Base-by-base conservation (phyloP, 2,329 filamentous ascomycete genomes). In the Alternaria triticimaculans region DNA sequence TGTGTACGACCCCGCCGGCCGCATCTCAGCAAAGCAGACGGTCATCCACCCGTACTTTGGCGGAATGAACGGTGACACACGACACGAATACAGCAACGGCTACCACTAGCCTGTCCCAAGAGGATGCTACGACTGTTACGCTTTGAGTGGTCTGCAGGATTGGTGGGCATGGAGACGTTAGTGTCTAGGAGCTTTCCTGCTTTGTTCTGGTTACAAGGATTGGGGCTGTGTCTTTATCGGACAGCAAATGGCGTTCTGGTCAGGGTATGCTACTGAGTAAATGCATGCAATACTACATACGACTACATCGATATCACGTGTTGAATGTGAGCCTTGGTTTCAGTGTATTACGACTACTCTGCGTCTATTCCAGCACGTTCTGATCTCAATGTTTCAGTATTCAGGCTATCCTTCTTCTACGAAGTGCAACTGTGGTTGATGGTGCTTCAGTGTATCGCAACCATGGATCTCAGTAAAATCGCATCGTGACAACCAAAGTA, bases 11-110 rank as follows among this genome's bases (percentile, higher is more conserved):
- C 94, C 94, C 3, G 92, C 93, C 21, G 89, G 90, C 57, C 91
- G 94, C 68, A 92, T 97, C 72, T 96, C 92, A 7, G 94, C 94
- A 56, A 97, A 97, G 85, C 91, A 93, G 78, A 90, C 93, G 12
- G 92, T 92, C 77, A 86, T 89, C 72, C 94, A 97, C 78, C 90
- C 92, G 9, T 97, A 97, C 83, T 97, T 97, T 76, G 84, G 84
- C 18, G 82, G 84, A 21, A 80, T 82, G 58, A 86, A 81, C 66
- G 73, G 71, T 8, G 62, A 66, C 43, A 64, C 61, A 44, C 68
- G 73, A 44, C 56, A 64, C 59, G 62, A 64, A 6, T 86, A 86
- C 72, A 84, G 68, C 51, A 79, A 78, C 58, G 76, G 77, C 60
- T 78, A 72, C 61, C 76, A 78, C 45, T 59, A 55, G 57, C 54